Evolutionary conservation across 1,284 basidiomycete genomes (phyloP).

Genomic region (Rhodotorula sp.): DNA sequence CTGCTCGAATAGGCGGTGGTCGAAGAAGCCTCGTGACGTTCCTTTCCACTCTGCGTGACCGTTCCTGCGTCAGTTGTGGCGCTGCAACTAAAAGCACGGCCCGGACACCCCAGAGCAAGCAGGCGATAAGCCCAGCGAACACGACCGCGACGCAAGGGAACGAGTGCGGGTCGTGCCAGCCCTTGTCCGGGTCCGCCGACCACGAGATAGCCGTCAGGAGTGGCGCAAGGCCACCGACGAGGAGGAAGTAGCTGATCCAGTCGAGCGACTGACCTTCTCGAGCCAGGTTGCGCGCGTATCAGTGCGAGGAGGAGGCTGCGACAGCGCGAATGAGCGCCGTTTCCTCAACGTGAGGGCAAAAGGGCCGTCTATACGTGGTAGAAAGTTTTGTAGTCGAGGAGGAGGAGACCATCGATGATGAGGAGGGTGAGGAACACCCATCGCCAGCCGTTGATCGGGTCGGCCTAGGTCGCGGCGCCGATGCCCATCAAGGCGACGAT

Average conservation of each 20-base stretch:
- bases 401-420: constrained; percentile 4
- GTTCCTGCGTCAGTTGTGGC: no score
- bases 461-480: constrained; percentile 5
- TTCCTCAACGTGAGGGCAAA: neutral
- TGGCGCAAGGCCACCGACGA: constrained; percentile 4
- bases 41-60: constrained; percentile 13
- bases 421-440: constrained; percentile 11
- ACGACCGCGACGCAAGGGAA: constrained; percentile 13
- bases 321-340: neutral
- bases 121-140: constrained; percentile 5
- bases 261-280: constrained; percentile 7
- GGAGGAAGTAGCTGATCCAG: constrained; percentile 14
- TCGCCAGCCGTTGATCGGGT: constrained; percentile 23
- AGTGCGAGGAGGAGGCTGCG: constrained; percentile 17
- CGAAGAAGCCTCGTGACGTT: constrained; percentile 22
- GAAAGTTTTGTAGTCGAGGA: constrained; percentile 4
- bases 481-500: constrained; percentile 12
- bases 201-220: constrained; percentile 15
- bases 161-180: constrained; percentile 8
- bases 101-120: constrained; percentile 9
- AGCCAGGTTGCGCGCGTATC: neutral
- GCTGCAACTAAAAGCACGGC: no score
- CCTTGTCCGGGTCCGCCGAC: constrained; percentile 4
- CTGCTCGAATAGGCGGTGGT: constrained; percentile 23
- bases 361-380: neutral